These are phyloP conservation scores for Jasminum sambac DNA, from an alignment of 257 asterid genomes.

Conservation along the genomic window DNA sequence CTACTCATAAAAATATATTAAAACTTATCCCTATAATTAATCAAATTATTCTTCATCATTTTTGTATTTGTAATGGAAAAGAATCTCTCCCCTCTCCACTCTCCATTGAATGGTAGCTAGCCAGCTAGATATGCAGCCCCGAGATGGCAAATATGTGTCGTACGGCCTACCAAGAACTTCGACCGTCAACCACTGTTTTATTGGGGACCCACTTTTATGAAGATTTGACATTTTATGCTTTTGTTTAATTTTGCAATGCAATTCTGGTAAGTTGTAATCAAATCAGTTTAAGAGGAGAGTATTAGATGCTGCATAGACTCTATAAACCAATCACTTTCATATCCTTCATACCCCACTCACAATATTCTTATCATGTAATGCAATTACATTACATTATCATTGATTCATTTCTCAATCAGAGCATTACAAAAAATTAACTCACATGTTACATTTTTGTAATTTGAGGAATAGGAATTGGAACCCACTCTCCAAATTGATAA, in stretches of 20 bases:
- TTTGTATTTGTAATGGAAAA: not conserved
- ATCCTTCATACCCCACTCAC: conserved; percentile 32
- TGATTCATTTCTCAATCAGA: too few species aligned
- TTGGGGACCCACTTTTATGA: not conserved
- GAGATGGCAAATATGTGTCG: not conserved
- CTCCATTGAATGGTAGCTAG: not conserved
- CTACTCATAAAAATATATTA: too few species aligned
- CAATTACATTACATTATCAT: not conserved
- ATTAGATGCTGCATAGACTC: conserved; percentile 38
- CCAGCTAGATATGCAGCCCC: not conserved
- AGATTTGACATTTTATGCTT: conserved; percentile 38
- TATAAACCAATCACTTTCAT: conserved; percentile 21
- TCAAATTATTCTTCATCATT: not conserved
- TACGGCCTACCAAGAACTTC: not conserved
- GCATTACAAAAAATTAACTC: conserved; percentile 6
- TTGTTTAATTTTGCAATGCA: not conserved
- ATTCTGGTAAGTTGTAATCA: too few species aligned
- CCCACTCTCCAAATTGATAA: not conserved
- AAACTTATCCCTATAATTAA: too few species aligned
- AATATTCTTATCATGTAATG: conserved; percentile 24
- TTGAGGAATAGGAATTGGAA: conserved; percentile 9
- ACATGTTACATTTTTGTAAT: not conserved
- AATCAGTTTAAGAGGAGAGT: conserved; percentile 30
- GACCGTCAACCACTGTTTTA: not conserved
- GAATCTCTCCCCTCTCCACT: not conserved